phyloP scores from a whole-genome alignment of 345 rosid genomes.

The Eutrema japonicum region DNA sequence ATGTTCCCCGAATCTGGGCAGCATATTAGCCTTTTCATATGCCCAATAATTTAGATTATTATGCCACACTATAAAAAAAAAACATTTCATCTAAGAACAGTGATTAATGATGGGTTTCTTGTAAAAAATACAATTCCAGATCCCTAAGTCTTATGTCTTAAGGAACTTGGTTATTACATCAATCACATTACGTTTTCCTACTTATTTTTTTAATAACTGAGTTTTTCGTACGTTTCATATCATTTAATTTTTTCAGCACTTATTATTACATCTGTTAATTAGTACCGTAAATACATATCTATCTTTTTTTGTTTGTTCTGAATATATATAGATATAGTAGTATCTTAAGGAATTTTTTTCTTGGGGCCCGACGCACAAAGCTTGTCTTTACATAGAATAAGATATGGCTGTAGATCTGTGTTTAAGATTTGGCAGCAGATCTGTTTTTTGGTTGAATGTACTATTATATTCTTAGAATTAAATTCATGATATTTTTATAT shows the following conservation, averaged over 20 bases:
- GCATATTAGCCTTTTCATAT: conserved; percentile 48
- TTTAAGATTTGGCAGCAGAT: conserved; percentile 47
- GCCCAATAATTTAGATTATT: conserved; percentile 36
- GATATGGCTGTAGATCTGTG: conserved; percentile 40
- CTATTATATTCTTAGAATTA: conserved; percentile 22
- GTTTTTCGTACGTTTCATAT: conserved; percentile 31
- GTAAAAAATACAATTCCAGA: conserved; percentile 38
- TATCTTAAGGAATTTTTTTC: conserved; percentile 12
- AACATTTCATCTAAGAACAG: conserved; percentile 32
- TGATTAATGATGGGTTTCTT: conserved; percentile 49
- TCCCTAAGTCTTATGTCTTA: conserved; percentile 48
- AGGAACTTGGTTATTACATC: conserved; percentile 48
- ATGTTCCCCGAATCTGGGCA: conserved; percentile 62
- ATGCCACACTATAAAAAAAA: conserved; percentile 12
- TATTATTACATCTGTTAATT: conserved; percentile 7
- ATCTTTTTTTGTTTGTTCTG: background rate
- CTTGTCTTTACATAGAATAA: conserved; percentile 46
- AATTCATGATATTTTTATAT: background rate
- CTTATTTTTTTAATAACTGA: conserved; percentile 14
- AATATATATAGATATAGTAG: background rate
- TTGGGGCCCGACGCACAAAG: conserved; percentile 37
- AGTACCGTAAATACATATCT: conserved; percentile 10
- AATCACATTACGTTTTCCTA: conserved; percentile 45
- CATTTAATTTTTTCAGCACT: background rate
- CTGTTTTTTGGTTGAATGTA: conserved; percentile 35